A percentile compares a stretch with the other conserved stretches of the same genome.
These are phyloP conservation scores for Ogataea pignaliae DNA, from an alignment of 805 yeast species.

Conservation along the genomic window DNA sequence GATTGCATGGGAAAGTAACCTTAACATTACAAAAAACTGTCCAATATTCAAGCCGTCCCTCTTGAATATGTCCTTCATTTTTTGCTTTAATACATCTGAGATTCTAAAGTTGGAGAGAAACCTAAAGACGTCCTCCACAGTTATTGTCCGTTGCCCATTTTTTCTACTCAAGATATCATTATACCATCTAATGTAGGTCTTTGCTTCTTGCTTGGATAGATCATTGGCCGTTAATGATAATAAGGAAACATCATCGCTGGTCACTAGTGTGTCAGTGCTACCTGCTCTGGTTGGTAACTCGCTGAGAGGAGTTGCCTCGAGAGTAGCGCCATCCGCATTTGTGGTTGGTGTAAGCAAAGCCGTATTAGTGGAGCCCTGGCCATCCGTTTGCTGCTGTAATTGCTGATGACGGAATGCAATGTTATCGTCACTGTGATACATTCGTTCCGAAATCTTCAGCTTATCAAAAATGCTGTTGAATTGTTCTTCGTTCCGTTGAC, in stretches of 20 bases:
- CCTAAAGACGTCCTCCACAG: slow-evolving; percentile 70
- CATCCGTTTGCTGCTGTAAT: neutral
- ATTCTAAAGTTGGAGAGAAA: slow-evolving; percentile 78
- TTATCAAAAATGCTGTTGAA: slow-evolving; percentile 19
- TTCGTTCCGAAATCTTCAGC: slow-evolving; percentile 16
- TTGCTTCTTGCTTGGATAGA: slow-evolving; percentile 70
- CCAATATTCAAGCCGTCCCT: slow-evolving; percentile 73
- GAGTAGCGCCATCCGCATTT: neutral
- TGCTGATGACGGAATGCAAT: slow-evolving; percentile 4
- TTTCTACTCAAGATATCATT: slow-evolving; percentile 74
- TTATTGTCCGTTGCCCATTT: slow-evolving; percentile 52
- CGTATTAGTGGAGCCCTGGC: neutral
- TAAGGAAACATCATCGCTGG: slow-evolving; percentile 45
- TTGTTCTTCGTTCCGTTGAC: slow-evolving; percentile 8
- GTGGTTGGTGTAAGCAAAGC: neutral
- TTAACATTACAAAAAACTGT: slow-evolving; percentile 81
- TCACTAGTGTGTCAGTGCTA: slow-evolving; percentile 24
- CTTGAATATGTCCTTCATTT: slow-evolving; percentile 46
- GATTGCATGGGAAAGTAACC: slow-evolving; percentile 69
- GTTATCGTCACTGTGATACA: slow-evolving; percentile 20
- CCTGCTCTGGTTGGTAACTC: slow-evolving; percentile 13
- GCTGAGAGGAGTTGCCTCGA: neutral
- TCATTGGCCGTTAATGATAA: slow-evolving; percentile 63
- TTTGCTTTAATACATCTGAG: slow-evolving; percentile 41
- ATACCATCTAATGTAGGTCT: slow-evolving; percentile 91